Percentiles rank a stretch among this genome's conserved stretches.
These are phyloP conservation scores for Phaseolus lunatus DNA, from an alignment of 306 rosid genomes.

Conservation along the genomic window DNA sequence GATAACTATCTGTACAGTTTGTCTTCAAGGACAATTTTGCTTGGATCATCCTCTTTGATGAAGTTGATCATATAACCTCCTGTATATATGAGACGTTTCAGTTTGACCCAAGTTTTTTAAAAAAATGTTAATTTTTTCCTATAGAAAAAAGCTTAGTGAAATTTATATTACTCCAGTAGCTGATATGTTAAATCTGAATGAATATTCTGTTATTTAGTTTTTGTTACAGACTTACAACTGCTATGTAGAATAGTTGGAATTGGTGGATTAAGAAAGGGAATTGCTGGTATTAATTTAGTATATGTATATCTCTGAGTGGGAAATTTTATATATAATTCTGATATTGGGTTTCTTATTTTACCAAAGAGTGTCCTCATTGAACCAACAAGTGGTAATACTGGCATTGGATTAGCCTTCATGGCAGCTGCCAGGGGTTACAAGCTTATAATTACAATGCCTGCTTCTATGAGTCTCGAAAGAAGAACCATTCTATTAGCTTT, in stretches of 20 bases:
- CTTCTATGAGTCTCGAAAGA: conserved; percentile 88
- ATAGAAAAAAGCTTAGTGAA: not conserved
- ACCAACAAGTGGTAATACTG: conserved; percentile 84
- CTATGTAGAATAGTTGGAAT: conserved; percentile 24
- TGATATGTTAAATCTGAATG: conserved; percentile 19
- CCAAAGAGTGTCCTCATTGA: conserved; percentile 77
- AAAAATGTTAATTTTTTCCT: conserved; percentile 1
- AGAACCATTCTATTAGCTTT: conserved; percentile 74
- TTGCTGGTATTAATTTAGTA: conserved; percentile 20
- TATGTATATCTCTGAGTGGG: conserved; percentile 40
- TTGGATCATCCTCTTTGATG: conserved; percentile 27
- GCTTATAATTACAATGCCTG: conserved; percentile 85
- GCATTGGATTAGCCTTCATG: conserved; percentile 85
- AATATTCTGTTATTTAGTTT: not conserved
- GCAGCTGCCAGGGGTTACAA: conserved; percentile 80
- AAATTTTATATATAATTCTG: not conserved
- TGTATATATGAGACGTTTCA: not conserved
- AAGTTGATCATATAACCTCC: conserved; percentile 8
- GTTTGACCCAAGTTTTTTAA: not conserved
- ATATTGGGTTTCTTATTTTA: conserved; percentile 38
- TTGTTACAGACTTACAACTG: conserved; percentile 10
- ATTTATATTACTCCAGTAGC: conserved; percentile 3
- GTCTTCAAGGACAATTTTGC: conserved; percentile 22
- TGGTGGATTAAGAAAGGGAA: conserved; percentile 10
- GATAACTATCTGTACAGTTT: not conserved